A percentile compares a stretch with the other conserved stretches of the same genome.
Conservation (phyloP, 306 rosid genomes). For the Cicer arietinum region DNA sequence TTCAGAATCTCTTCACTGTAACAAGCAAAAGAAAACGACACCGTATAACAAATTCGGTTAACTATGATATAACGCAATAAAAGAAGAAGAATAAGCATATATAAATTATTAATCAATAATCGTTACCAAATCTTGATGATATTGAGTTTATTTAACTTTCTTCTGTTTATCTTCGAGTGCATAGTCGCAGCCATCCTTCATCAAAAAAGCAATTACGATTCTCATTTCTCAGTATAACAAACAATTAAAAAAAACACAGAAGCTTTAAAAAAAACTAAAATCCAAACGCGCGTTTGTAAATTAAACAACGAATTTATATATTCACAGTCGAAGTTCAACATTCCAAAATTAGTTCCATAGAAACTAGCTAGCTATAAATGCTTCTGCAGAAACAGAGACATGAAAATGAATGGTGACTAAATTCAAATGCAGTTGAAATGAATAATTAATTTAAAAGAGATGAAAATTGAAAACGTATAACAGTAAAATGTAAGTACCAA, state of each 20-base stretch:
- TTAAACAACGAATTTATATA: background rate
- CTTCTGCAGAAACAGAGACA: background rate
- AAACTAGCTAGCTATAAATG: background rate
- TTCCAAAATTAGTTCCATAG: background rate
- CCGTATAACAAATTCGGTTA: constrained; percentile 4
- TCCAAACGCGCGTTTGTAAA: background rate
- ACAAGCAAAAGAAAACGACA: constrained; percentile 4
- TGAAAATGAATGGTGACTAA: background rate
- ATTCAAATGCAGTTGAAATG: background rate
- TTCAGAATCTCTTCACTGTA: constrained; percentile 86
- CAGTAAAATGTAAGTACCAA: constrained; percentile 51
- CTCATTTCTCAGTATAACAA: constrained; percentile 1
- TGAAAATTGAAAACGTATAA: background rate
- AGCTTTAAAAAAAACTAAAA: background rate
- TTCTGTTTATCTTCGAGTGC: constrained; percentile 69
- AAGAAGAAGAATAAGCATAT: background rate
- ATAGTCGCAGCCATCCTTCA: constrained; percentile 56
- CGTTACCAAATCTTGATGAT: constrained; percentile 77
- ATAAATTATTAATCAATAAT: background rate
- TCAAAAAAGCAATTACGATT: constrained; percentile 11
- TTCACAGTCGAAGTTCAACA: background rate
- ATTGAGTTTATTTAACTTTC: constrained; percentile 71
- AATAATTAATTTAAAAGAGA: no score
- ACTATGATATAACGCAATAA: background rate
- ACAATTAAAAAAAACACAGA: background rate